Evolutionary conservation across 495 filamentous ascomycete genomes (phyloP), one percentile per base, ranked within the genome.

Genomic region (Bryoglossum gracile): DNA sequence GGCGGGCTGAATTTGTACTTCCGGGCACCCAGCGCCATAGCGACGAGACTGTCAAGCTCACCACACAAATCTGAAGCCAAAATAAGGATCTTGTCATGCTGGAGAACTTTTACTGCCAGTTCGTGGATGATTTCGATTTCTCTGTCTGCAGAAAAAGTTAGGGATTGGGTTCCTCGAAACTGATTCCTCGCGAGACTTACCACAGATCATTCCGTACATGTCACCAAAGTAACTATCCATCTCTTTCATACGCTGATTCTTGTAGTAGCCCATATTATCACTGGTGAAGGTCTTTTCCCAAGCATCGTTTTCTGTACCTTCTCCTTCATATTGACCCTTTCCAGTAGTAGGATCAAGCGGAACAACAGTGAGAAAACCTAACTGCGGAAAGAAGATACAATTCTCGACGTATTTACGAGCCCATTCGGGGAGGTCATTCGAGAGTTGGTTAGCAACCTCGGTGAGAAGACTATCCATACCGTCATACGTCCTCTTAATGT

Each of bases 91-190:
- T 74, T 69, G 62, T 91, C 85, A 53, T 85, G 81, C 47, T 80
- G 71, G 3, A 94, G 69, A 22, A 96, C 74, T 46, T 68, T 69
- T 23, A 86, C 78, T 1, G 87, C 80, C 24, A 97, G 74, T 11
- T 82, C 73, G 63, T 95, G 82, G 3, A 91, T 76, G 19, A 98
- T 83, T 56, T 95, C 86, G 45, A 97, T 94, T 58, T 97, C 92
- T 47, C 80, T 84, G 57, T 97, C 92, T 90, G 44, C 2, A 3
- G 5, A 25, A 9, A 13, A 25, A 22, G 5, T 25, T 43, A 44
- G 52, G 68, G 19, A 71, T 54, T 42, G 37, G 3, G 10, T 13
- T 0, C 10, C 33, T n/a, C 25, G 9, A 16, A 41, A 46, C 18
- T 26, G 37, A 24, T 25, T 40, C 5, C 5, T 17, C n/a, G 23